Evolutionary conservation across 306 rosid species (phyloP), one percentile per base, ranked within the genome.

Genomic region (Lathyrus oleraceus): DNA sequence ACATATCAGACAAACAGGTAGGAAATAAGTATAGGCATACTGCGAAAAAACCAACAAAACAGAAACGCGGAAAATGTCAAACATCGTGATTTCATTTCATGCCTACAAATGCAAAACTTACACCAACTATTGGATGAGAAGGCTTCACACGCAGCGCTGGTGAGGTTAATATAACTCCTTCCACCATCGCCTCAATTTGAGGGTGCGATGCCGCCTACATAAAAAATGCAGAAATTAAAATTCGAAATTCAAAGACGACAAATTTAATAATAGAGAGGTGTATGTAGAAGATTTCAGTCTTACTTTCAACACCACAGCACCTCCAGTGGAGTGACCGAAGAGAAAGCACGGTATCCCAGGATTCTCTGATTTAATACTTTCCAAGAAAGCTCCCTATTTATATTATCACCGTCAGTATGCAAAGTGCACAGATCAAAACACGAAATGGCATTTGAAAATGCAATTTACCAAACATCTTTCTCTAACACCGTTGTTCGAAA

Each of bases 301-400:
- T 72, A 88, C 99, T 85, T 91, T 95, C 83, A 95, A 83, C 77
- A 95, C 97, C 65, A 89, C 95, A 56, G 97, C 97, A 15, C 99
- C 99, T 27, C 99, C 99, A n/a, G 99, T 91, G 56, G 99, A 95
- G 70, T 95, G 99, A 48, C 99, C 99, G 66, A 91, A 95, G 65
- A 95, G 99, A 78, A 95, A 95, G 85, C 97, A 91, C 5, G 99
- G 99, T 19, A 86, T 69, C 49, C 87, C 99, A 72, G 95, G 96
- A 86, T 95, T 91, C 71, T 95, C 99, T 8, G 82, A 76, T 78
- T 75, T 87, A 51, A 91, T 84, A 80, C 87, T 95, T 60, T 89
- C 96, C 82, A 95, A 72, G 88, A 95, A 91, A 66, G 92, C 87
- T 30, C 90, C 93, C 99, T 95, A 83, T 76, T 74, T 40, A 65